Base-by-base conservation (phyloP, 345 rosid genomes). In the Citropsis articulata region DNA sequence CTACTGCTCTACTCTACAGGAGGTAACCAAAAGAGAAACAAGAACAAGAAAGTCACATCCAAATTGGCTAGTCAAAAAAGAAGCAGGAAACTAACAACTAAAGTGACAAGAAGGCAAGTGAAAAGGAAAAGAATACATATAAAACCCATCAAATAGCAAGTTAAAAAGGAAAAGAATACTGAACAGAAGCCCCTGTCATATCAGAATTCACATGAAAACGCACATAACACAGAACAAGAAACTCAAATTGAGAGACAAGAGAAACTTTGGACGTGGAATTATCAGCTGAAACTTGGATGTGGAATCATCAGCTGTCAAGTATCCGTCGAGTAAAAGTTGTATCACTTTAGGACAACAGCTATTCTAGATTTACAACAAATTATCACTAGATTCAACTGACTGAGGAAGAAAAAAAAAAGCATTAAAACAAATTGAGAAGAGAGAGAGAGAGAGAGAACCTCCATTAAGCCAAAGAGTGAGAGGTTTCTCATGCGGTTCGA, bases 381-480 rank as follows among this genome's bases (percentile, higher is more conserved):
- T 28, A 75, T 19, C 22, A 82, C 16, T 27, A 74, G 36, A 57
- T 71, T 67, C 63, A 38, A 57, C 21, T 21, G 7, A 13, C 18
- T 12, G 50, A 45, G 18, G 0, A 5, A 45, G 50, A 1, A 45
- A 33, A 55, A 66, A 21, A 50, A 71, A 35, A 6, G 27, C 56
- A 64, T 8, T 9, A 73, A 69, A 45, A 45, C 4, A 45, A 45
- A 45, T 10, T 12, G 5, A 7, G 18, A 33, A 22, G n/a, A 19
- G 21, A 33, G 28, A 22, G 7, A 64, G 40, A 31, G 35, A 35
- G 6, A 4, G 36, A 22, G 27, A 24, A 93, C 97, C 98, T 91
- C 98, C 98, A 87, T 93, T 95, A 82, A 93, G 94, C 99, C 96
- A 95, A 77, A 95, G 96, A 60, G 97, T 78, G 27, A 95, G 91